These are phyloP conservation scores for Trichosporon coremiiforme DNA, from an alignment of 1,284 basidiomycete species.

Conservation along the genomic window DNA sequence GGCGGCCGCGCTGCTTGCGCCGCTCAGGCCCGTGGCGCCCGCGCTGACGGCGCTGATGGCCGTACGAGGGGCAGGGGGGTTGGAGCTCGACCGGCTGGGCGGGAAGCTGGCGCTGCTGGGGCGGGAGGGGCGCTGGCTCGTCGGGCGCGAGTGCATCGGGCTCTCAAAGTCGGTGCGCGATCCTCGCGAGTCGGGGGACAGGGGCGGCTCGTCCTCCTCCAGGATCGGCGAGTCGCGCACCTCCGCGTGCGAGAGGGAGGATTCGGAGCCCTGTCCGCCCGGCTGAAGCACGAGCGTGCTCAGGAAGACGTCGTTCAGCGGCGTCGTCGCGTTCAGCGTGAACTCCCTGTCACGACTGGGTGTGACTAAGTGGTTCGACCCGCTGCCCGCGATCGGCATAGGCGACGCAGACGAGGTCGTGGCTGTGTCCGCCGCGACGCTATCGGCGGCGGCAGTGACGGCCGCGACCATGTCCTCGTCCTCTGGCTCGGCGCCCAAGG, in stretches of 20 bases:
- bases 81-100: slow-evolving; percentile 3
- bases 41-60: neutral
- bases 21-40: neutral
- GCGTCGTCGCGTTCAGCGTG: slow-evolving; percentile 45
- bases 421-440: neutral
- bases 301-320: slow-evolving; percentile 60
- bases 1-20: neutral
- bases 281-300: slow-evolving; percentile 39
- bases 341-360: slow-evolving; percentile 12
- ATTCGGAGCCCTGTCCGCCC: neutral
- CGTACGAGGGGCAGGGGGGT: neutral
- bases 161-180: slow-evolving; percentile 14
- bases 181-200: neutral
- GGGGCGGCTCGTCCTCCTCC: slow-evolving; percentile 8
- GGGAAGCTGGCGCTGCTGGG: neutral
- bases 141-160: slow-evolving; percentile 3
- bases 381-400: slow-evolving; percentile 16
- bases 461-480: neutral
- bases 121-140: neutral
- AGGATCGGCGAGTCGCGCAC: slow-evolving; percentile 12
- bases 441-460: slow-evolving; percentile 11
- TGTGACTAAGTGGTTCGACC: neutral
- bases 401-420: slow-evolving; percentile 18
- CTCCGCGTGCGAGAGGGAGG: neutral
- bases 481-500: neutral